Evolutionary conservation across 257 asterid genomes (phyloP).

Genomic region (Henckelia pumila): DNA sequence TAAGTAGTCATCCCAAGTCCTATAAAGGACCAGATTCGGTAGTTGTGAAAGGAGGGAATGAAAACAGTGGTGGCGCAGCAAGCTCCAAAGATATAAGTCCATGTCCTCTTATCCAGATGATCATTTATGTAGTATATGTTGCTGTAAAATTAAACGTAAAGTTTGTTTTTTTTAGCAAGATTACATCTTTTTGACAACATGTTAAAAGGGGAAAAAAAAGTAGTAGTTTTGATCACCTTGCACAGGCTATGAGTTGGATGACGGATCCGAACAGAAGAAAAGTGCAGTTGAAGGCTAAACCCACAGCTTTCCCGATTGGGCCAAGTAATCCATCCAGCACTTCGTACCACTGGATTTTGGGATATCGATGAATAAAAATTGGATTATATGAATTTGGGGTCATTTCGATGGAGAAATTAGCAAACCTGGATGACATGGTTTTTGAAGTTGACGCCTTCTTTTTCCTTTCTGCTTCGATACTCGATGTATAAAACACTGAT

Average conservation of each 20-base stretch:
- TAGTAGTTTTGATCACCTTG: conserved; percentile 52
- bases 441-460: conserved; percentile 75
- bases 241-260: conserved; percentile 89
- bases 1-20: conserved; percentile 89
- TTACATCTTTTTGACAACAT: neutral
- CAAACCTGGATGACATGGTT: conserved; percentile 85
- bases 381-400: neutral
- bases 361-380: conserved; percentile 2
- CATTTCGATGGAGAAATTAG: neutral
- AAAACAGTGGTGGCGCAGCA: conserved; percentile 87
- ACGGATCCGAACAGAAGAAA: conserved; percentile 78
- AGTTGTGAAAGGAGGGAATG: conserved; percentile 86
- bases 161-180: neutral
- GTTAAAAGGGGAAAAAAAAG: neutral
- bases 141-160: conserved; percentile 32
- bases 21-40: conserved; percentile 81
- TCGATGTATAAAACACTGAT: conserved; percentile 75
- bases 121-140: conserved; percentile 79
- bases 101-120: conserved; percentile 81
- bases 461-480: conserved; percentile 77
- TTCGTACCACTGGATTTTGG: conserved; percentile 68
- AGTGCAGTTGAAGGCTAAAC: conserved; percentile 82
- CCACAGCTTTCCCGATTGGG: conserved; percentile 78
- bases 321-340: conserved; percentile 87
- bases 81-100: conserved; percentile 94